Evolutionary conservation across 1,284 basidiomycete genomes (phyloP), one percentile per base, ranked within the genome.

Genomic region (Chiua sp.): DNA sequence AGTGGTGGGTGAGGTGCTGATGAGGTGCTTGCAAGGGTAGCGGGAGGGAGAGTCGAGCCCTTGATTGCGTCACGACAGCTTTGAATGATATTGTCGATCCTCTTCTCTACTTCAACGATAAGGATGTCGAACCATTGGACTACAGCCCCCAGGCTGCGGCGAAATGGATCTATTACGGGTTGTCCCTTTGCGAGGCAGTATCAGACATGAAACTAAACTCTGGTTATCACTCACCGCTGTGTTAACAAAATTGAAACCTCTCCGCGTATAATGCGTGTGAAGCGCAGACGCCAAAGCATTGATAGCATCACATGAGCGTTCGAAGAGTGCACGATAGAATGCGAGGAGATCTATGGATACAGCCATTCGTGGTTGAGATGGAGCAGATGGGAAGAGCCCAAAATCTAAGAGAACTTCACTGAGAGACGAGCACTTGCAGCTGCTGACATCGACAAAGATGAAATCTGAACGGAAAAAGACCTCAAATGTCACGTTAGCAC

Each of bases 261-360:
- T 5, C 1, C 26, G 7, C 12, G 46, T 28, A 20, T 65, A 65
- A 30, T 65, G 30, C 0, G 28, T 57, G 16, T 59, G 49, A 0
- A 62, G 16, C 7, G 53, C 55, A 1, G 44, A 37, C 0, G 63
- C 55, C 2, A 65, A 55, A 0, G 55, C 53, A 4, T 65, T 63
- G 26, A 65, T 5, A 11, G 57, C 28, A 44, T 61, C 51, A 28
- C 60, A 61, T 2, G 53, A 61, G 1, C 42, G 12, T 22, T 60
- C 39, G 22, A 60, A 60, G 0, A 60, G 55, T 0, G 42, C 39
- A 3, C 35, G 23, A 4, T 61, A 61, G 23, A 59, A 55, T 3
- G 44, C 26, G 0, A 61, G n/a, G 0, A 61, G 11, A 0, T 61
- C 37, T 0, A 61, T 4, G 1, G 53, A 61, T 1, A 58, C 30